Percentiles rank a stretch among this genome's conserved stretches.
These are phyloP conservation scores for Delonix regia DNA, from an alignment of 306 rosid genomes.

Conservation along the genomic window DNA sequence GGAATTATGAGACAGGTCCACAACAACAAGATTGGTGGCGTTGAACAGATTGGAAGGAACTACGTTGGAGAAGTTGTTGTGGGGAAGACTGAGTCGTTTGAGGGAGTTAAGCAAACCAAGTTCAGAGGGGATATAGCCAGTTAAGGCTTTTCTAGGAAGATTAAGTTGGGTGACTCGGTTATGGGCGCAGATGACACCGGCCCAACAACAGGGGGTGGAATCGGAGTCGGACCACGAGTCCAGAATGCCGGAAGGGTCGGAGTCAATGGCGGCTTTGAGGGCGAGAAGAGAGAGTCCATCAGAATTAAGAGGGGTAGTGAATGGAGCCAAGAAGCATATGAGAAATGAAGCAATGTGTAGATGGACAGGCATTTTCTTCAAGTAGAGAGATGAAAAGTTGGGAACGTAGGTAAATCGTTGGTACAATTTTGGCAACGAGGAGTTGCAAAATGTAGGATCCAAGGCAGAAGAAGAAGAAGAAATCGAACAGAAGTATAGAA, in stretches of 20 bases:
- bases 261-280: conserved; percentile 71
- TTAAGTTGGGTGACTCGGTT: conserved; percentile 65
- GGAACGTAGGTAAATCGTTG: not conserved
- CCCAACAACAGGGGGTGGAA: conserved; percentile 64
- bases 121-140: conserved; percentile 78
- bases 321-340: not conserved
- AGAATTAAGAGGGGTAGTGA: conserved; percentile 50
- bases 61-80: conserved; percentile 63
- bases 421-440: conserved; percentile 34
- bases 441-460: conserved; percentile 21
- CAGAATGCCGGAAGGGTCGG: conserved; percentile 63
- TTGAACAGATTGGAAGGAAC: conserved; percentile 64
- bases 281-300: conserved; percentile 82
- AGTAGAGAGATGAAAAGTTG: not conserved
- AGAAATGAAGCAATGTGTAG: conserved; percentile 1
- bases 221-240: conserved; percentile 63
- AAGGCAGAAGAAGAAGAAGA: conserved; percentile 14
- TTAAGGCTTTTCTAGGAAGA: conserved; percentile 51
- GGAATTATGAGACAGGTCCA: conserved; percentile 76
- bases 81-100: conserved; percentile 56
- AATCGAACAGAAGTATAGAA: not conserved
- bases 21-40: conserved; percentile 47
- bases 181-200: conserved; percentile 57
- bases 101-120: conserved; percentile 64
- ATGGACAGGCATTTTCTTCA: not conserved